A percentile compares a stretch with the other conserved stretches of the same genome.
Evolutionary conservation across 495 filamentous ascomycete genomes (phyloP).

Genomic region (Penicillium pulvis): DNA sequence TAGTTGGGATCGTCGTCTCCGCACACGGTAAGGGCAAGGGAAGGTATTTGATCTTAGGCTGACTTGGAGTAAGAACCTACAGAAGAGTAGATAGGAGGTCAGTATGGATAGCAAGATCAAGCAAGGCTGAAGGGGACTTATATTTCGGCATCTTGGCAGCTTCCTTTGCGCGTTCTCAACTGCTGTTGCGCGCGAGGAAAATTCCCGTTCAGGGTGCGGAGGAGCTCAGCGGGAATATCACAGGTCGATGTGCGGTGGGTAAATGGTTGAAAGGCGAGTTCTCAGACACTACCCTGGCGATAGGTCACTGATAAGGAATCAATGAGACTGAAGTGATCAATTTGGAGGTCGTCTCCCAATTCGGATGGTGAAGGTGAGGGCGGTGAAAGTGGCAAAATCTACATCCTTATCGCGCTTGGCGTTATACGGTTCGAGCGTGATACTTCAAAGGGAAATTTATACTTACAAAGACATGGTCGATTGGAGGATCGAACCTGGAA

Average conservation of each 20-base stretch:
- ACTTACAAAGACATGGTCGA: neutral
- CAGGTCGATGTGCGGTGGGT: neutral
- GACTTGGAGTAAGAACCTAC: slow-evolving; percentile 47
- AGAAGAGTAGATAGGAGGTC: slow-evolving; percentile 64
- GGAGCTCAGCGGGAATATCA: neutral
- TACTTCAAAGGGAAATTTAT: too few relatives aligned
- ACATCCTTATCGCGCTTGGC: slow-evolving; percentile 11
- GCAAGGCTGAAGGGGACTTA: slow-evolving; percentile 50
- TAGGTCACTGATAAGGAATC: neutral
- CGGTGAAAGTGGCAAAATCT: slow-evolving; percentile 27
- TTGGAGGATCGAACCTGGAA: neutral
- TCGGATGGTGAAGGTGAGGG: slow-evolving; percentile 21
- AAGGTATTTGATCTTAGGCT: neutral
- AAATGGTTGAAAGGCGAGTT: neutral
- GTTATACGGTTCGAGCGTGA: neutral
- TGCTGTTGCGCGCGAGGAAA: slow-evolving; percentile 28
- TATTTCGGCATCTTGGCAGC: slow-evolving; percentile 74
- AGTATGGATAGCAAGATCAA: slow-evolving; percentile 35
- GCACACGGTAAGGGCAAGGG: slow-evolving; percentile 7
- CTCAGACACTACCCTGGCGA: slow-evolving; percentile 1
- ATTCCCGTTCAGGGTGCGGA: slow-evolving; percentile 17
- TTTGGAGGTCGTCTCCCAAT: slow-evolving; percentile 16
- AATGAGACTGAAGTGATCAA: neutral
- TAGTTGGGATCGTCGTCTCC: slow-evolving; percentile 9
- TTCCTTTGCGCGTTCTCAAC: slow-evolving; percentile 22